Conservation (phyloP, 768 basidiomycete genomes). For the Serendipita sp. region DNA sequence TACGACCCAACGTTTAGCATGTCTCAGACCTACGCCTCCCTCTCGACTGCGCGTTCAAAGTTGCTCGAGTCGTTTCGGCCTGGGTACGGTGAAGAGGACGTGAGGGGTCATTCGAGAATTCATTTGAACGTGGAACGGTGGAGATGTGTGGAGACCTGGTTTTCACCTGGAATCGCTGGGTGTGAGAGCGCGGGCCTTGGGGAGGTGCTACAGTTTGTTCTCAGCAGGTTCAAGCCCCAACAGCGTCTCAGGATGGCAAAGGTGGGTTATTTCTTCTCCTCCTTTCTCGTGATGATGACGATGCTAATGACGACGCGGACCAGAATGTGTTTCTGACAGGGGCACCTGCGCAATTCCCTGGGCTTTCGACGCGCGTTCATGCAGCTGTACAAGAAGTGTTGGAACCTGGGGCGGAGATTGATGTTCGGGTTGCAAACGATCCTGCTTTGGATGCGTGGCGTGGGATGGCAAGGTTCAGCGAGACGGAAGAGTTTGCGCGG, state of each 20-base stretch:
- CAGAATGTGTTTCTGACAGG: constrained; percentile 89
- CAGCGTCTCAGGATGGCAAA: constrained; percentile 62
- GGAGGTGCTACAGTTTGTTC: constrained; percentile 77
- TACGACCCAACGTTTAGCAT: constrained; percentile 73
- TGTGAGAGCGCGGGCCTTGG: constrained; percentile 86
- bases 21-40: constrained; percentile 66
- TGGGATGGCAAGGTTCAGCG: constrained; percentile 61
- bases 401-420: constrained; percentile 62
- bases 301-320: neutral
- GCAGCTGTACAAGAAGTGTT: constrained; percentile 66
- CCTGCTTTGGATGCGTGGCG: constrained; percentile 70
- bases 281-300: neutral
- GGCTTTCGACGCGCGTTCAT: constrained; percentile 50
- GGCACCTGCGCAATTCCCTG: constrained; percentile 55
- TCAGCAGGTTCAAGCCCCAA: constrained; percentile 47
- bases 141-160: constrained; percentile 83
- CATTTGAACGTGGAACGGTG: constrained; percentile 83
- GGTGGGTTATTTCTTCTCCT: constrained; percentile 25
- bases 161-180: constrained; percentile 86
- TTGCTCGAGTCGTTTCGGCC: constrained; percentile 76
- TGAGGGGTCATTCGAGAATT: constrained; percentile 54
- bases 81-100: constrained; percentile 56
- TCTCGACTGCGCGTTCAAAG: constrained; percentile 62
- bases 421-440: constrained; percentile 45
- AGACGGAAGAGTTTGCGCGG: constrained; percentile 17